Base-by-base conservation (phyloP, 257 asterid species). In the Knoxia roxburghii region DNA sequence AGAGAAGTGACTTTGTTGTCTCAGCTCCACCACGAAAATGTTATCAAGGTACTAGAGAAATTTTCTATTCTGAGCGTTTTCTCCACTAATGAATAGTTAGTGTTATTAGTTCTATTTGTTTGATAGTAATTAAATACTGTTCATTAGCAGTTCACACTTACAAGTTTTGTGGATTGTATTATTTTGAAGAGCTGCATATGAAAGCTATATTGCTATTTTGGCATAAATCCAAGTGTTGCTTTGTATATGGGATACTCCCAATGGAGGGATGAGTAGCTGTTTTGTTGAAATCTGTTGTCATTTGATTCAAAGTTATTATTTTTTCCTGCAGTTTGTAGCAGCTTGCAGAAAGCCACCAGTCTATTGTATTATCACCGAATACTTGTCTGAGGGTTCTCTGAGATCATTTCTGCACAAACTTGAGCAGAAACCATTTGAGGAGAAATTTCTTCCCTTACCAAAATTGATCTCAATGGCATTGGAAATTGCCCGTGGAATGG, bases 401-500 rank as follows among this genome's bases (percentile, higher is more conserved):
- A 80, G 84, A 59, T 67, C 79, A 45, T 71, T 65, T 65, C 77
- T 80, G 49, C 81, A 80, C 82, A 80, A 74, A 78, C 78, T 70
- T 45, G 84, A 79, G 72, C 70, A 74, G 63, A 74, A 78, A 48
- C 58, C 77, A 23, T 24, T 69, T 2, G 71, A 56, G 65, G 70
- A 76, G 43, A 74, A 77, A 66, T 51, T 67, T 49, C 71, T 80
- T 7, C 71, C 75, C 62, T 65, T 76, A 26, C 50, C 66, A 18
- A 79, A 76, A 49, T 40, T 79, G 18, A 67, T 79, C 40, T 61
- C 57, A n/a, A 55, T 73, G 70, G 84, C 77, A 37, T 70, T 76
- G 74, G 84, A 79, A 49, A 76, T 79, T 40, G 76, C 81, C 13
- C 64, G 69, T 2, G 84, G 81, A 68, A 79, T 79, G 84, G 81